Conservation (phyloP, 495 filamentous ascomycete genomes). For the Chaetomidium leptoderma region DNA sequence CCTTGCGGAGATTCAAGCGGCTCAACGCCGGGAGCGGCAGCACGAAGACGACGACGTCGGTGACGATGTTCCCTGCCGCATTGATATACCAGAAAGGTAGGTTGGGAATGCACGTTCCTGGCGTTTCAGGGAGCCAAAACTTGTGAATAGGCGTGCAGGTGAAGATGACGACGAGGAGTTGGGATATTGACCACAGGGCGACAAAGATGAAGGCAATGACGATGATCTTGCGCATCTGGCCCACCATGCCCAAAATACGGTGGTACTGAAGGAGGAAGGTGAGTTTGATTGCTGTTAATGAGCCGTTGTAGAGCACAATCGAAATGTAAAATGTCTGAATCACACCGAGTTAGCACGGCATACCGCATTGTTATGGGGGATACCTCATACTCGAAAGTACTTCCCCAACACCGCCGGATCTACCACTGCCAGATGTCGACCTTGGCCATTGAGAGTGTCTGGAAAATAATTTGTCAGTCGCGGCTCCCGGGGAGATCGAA, state of each 20-base stretch:
- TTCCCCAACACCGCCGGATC: constrained; percentile 14
- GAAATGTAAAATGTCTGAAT: constrained; percentile 40
- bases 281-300: constrained; percentile 40
- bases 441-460: constrained; percentile 29
- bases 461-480: background rate
- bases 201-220: constrained; percentile 32
- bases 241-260: constrained; percentile 35
- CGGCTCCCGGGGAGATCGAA: background rate
- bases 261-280: constrained; percentile 44
- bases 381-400: constrained; percentile 22
- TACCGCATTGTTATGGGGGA: background rate
- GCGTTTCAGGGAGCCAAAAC: constrained; percentile 38
- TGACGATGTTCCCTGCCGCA: constrained; percentile 49
- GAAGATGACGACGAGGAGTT: constrained; percentile 40
- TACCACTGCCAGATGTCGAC: constrained; percentile 21
- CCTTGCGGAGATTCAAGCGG: constrained; percentile 25
- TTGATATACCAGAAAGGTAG: constrained; percentile 47
- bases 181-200: constrained; percentile 37
- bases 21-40: constrained; percentile 48
- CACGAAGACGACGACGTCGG: constrained; percentile 47
- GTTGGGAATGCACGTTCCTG: constrained; percentile 42
- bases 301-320: constrained; percentile 42
- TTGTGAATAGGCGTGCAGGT: constrained; percentile 32
- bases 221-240: constrained; percentile 29
- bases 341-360: constrained; percentile 6